Base-by-base conservation (phyloP, 371 early-diverging fungal species). In the Syncephalis plumigaleata region DNA sequence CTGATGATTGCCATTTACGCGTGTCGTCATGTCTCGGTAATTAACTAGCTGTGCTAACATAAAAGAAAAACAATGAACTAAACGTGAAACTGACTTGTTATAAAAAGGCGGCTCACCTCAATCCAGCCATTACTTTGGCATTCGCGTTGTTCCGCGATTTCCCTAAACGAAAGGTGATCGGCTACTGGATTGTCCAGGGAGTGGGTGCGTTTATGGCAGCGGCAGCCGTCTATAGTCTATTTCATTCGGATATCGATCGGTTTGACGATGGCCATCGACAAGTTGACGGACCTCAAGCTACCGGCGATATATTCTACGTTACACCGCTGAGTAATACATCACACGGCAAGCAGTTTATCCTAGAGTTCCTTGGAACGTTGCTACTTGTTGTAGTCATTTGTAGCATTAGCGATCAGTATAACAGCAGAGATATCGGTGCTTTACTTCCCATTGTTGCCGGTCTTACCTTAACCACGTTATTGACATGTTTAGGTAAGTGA, bases 91-190 rank as follows among this genome's bases (percentile, higher is more conserved):
- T n/a, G n/a, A n/a, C 11, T 31, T 7, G 11, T 31, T 31, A 11
- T 7, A 7, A 31, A 31, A 58, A 75, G n/a, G 84, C 85, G 23
- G 87, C 68, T 23, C 84, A 84, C 57, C 63, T 86, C 44, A 86
- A 86, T 52, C 87, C 87, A 13, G 84, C 83, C 2, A 75, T 86
- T 38, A 75, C 85, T 0, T 47, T 84, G 3, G 65, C 77, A 13
- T 69, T 79, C 50, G 80, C 76, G 37, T 57, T 69, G n/a, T 79
- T 72, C 58, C 67, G 79, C 17, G 71, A 73, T 2, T 75, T 86
- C 42, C 73, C 81, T 11, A 63, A 71, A 59, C 52, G 66, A 16
- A 70, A 75, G 45, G 73, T 82, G 2, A 67, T 77, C 0, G 51
- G 58, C 39, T 84, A 81, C 55, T 57, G 69, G 39, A 42, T 68